Evolutionary conservation across 345 rosid species (phyloP).

Genomic region (Cardamine resedifolia): DNA sequence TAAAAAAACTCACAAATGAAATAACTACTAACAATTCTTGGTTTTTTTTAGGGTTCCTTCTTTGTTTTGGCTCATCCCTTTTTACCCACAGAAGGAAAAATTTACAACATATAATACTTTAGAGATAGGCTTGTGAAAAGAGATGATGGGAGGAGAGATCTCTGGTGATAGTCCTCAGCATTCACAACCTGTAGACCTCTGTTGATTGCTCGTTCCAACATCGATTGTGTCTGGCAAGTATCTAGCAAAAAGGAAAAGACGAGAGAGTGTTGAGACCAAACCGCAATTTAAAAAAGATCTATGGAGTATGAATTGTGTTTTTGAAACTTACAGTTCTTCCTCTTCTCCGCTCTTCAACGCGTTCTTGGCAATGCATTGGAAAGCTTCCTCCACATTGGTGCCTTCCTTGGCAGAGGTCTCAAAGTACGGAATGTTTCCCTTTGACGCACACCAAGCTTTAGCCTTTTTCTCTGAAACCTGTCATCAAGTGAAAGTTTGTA

Average conservation of each 20-base stretch:
- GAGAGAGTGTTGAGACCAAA: slow-evolving; percentile 6
- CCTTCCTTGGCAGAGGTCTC: slow-evolving; percentile 99
- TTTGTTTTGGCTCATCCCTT: not conserved
- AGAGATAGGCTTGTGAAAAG: slow-evolving; percentile 27
- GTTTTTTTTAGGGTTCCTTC: not conserved
- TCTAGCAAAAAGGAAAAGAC: slow-evolving; percentile 25
- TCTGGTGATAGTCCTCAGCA: slow-evolving; percentile 40
- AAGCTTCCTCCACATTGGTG: slow-evolving; percentile 94
- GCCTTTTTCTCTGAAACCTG: slow-evolving; percentile 98
- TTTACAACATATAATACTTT: not conserved
- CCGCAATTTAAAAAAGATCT: not conserved
- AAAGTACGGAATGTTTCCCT: slow-evolving; percentile 95
- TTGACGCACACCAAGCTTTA: slow-evolving; percentile 96
- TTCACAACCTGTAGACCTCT: slow-evolving; percentile 53
- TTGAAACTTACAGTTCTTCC: slow-evolving; percentile 82
- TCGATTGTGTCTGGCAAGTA: slow-evolving; percentile 71
- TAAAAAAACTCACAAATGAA: not conserved
- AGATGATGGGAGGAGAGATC: not conserved
- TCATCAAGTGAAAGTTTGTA: not conserved
- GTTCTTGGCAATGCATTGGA: slow-evolving; percentile 90
- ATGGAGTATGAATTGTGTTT: not conserved
- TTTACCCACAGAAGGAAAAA: not conserved
- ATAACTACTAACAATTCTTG: not conserved
- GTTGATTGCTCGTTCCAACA: slow-evolving; percentile 53
- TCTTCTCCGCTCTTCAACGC: slow-evolving; percentile 91